Evolutionary conservation across 768 basidiomycete species (phyloP).

Genomic region (Candolleomyces aberdarensis): DNA sequence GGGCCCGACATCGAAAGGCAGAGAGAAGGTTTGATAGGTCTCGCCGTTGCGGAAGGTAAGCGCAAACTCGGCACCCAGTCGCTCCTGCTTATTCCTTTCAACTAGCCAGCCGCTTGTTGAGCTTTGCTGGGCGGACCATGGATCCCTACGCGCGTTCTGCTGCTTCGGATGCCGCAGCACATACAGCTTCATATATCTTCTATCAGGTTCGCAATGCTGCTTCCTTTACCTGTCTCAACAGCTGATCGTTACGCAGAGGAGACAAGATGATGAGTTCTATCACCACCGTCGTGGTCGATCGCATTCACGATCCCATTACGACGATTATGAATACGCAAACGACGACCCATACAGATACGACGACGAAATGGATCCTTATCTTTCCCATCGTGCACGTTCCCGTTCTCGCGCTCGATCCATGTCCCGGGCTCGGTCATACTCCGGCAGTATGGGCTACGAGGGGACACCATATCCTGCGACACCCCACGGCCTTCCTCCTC

Average conservation of each 20-base stretch:
- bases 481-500: background rate
- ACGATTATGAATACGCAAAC: conserved; percentile 4
- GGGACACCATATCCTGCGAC: background rate
- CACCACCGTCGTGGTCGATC: conserved; percentile 26
- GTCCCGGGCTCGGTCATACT: conserved; percentile 18
- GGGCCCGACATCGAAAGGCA: conserved; percentile 58
- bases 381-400: conserved; percentile 26
- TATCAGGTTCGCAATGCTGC: conserved; percentile 39
- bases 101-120: conserved; percentile 55
- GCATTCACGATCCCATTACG: conserved; percentile 30
- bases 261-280: conserved; percentile 24
- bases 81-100: too few relatives aligned
- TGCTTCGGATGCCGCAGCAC: conserved; percentile 64
- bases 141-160: conserved; percentile 46
- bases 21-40: conserved; percentile 61
- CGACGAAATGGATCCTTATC: conserved; percentile 2
- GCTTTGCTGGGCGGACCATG: conserved; percentile 40
- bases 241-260: conserved; percentile 29
- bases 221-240: conserved; percentile 18
- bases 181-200: conserved; percentile 62
- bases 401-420: conserved; percentile 34
- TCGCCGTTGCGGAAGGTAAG: conserved; percentile 71
- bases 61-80: background rate
- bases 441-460: conserved; percentile 17
- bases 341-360: conserved; percentile 6